Evolutionary conservation across 768 basidiomycete species (phyloP), one percentile per base, ranked within the genome.

Genomic region (Pleurotus eryngii): DNA sequence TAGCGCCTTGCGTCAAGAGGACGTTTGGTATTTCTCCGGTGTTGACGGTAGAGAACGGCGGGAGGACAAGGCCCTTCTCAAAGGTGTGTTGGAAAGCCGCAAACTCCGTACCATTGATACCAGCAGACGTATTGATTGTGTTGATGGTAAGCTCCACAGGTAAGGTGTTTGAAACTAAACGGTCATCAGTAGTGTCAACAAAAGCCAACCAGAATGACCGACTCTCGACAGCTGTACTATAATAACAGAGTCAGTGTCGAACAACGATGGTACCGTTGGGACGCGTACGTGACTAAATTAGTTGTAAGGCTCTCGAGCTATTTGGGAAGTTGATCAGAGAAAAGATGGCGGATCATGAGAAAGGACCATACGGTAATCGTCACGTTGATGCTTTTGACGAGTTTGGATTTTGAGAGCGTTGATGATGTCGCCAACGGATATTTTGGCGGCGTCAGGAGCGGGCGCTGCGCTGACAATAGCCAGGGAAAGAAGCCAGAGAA

Each of bases 51-150:
- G 77, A 72, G 27, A 75, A 66, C 46, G 78, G 73, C 5, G 79
- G 74, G 2, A 85, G 78, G 18, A 83, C 70, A 43, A 83, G 72
- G 46, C 82, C 81, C 40, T 62, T 70, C 55, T 75, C 63, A 72
- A 87, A 88, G 3, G 75, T 72, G 59, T 85, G 81, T 60, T 79
- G 75, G 66, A 88, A 87, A 45, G 75, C 74, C 17, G 86, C 85
- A 61, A 76, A 87, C 35, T 72, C 75, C 38, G 78, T 77, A 12
- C 77, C 80, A 56, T 84, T 76, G 49, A 88, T 68, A 0, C 80
- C 78, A 3, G 78, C 78, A 49, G 77, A 65, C 56, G 72, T 70
- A 51, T 66, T 67, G 18, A 81, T 70, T 54, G 68, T 65, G 60
- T 79, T 74, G 60, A 82, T 70, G 26, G 74, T 77, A 45, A 82